phyloP scores from a whole-genome alignment of 2,329 filamentous ascomycete genomes.

The Ceratocystis alfenasii region DNA sequence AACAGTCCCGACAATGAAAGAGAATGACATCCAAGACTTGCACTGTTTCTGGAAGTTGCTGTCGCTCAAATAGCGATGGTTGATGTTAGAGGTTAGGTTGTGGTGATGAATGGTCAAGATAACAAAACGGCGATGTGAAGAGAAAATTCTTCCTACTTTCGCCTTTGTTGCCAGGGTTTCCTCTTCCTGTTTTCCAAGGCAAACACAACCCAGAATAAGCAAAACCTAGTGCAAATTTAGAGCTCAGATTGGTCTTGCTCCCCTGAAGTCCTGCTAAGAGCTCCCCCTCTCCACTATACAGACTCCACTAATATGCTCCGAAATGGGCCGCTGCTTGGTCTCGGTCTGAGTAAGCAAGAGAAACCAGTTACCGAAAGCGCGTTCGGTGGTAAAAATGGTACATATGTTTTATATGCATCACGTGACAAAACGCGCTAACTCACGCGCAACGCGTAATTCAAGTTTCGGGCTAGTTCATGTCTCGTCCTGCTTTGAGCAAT shows the following conservation, averaged over 20 bases:
- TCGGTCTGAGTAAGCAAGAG: constrained; percentile 1
- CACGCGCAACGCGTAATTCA: too few relatives aligned
- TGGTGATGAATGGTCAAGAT: constrained; percentile 2
- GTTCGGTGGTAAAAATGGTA: too few relatives aligned
- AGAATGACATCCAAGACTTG: background rate
- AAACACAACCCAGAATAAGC: background rate
- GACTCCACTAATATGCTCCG: background rate
- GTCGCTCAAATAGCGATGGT: too few relatives aligned
- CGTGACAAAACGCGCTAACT: background rate
- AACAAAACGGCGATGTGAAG: background rate
- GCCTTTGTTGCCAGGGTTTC: constrained; percentile 9
- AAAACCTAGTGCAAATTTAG: background rate
- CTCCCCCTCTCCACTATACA: background rate
- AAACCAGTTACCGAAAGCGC: background rate
- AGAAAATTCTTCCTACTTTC: constrained; percentile 10
- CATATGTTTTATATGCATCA: background rate
- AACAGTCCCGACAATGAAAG: background rate
- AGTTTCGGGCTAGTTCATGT: background rate
- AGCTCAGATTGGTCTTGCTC: too few relatives aligned
- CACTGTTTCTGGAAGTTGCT: too few relatives aligned
- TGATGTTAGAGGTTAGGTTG: background rate
- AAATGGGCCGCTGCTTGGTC: background rate
- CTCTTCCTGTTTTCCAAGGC: constrained; percentile 8
- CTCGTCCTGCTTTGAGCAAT: background rate
- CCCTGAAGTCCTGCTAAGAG: background rate